phyloP scores from a whole-genome alignment of 306 rosid genomes.

The Astragalus glycyphyllos region DNA sequence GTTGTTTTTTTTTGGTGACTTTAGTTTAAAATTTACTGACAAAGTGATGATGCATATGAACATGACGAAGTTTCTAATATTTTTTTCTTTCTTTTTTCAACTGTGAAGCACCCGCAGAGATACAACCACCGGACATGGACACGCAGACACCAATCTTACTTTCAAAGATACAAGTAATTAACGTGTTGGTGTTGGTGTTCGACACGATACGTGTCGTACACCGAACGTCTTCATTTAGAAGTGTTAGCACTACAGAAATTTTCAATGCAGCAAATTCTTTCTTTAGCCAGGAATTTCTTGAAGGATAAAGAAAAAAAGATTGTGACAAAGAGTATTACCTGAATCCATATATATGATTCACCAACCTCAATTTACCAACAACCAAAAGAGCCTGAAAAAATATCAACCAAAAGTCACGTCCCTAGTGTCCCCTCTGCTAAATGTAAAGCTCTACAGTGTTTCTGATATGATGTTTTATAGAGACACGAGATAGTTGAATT shows the following conservation, averaged over 20 bases:
- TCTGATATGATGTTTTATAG: constrained; percentile 37
- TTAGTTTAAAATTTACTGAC: background rate
- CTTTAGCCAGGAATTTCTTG: background rate
- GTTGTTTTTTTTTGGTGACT: background rate
- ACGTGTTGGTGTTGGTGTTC: too few species aligned
- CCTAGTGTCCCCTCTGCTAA: constrained; percentile 1
- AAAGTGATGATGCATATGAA: background rate
- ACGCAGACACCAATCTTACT: too few species aligned
- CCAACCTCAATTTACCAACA: constrained; percentile 18
- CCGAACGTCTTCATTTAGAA: too few species aligned
- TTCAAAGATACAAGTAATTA: too few species aligned
- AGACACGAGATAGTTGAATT: constrained; percentile 8
- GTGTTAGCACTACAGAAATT: background rate
- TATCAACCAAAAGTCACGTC: constrained; percentile 33
- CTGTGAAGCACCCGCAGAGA: too few species aligned
- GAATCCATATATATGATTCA: constrained; percentile 37
- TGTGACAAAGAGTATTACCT: constrained; percentile 36
- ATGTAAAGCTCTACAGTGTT: constrained; percentile 40
- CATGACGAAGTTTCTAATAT: background rate
- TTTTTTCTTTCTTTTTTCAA: background rate
- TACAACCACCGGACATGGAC: too few species aligned
- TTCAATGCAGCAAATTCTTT: constrained; percentile 2
- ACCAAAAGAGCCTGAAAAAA: background rate
- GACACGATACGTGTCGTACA: too few species aligned
- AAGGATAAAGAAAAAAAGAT: background rate